Base-by-base conservation (phyloP, 805 yeast genomes). In the Sugiyamaella qingdaonensis region DNA sequence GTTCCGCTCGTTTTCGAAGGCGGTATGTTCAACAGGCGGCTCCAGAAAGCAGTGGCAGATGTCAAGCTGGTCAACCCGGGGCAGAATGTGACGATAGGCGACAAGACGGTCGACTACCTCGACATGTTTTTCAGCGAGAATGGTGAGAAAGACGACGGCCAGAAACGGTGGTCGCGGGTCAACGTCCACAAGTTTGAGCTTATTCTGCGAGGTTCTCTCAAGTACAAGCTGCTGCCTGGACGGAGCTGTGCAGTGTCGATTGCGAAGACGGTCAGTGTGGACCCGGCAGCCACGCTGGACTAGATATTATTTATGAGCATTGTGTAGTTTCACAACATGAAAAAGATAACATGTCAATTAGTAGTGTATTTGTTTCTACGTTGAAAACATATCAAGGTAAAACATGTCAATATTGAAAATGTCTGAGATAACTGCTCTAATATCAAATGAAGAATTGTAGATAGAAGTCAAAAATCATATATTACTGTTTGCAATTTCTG, bases 101-200 rank as follows among this genome's bases (percentile, higher is more conserved):
- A 45, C 24, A 13, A 14, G 13, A 10, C 13, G 43, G 19, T 39
- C 21, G 24, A 39, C 5, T 39, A 16, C 9, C 13, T 39, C 13
- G 43, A 39, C 13, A 14, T 39, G 19, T 13, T 39, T 13, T 10
- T 39, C 21, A 39, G 21, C 16, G 35, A 35, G 31, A 49, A 36
- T 19, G 51, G 49, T 8, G 53, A 36, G n/a, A 34, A 32, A n/a
- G 62, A 59, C 4, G 61, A 61, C 27, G 62, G 61, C 16, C 61
- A 63, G 16, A 60, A 78, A 51, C 82, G 82, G 63, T 91, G 98
- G 98, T 78, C 80, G 49, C 73, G 74, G 10, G 80, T 92, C 10
- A 81, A 85, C 10, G 79, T 81, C 55, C 80, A 87, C 64, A 96
- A 96, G 10, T 92, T 91, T 67, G 96, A 89, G 55, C 72, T 92